These are phyloP conservation scores for Tulasnella sp. DNA, from an alignment of 768 basidiomycete genomes.

Conservation along the genomic window DNA sequence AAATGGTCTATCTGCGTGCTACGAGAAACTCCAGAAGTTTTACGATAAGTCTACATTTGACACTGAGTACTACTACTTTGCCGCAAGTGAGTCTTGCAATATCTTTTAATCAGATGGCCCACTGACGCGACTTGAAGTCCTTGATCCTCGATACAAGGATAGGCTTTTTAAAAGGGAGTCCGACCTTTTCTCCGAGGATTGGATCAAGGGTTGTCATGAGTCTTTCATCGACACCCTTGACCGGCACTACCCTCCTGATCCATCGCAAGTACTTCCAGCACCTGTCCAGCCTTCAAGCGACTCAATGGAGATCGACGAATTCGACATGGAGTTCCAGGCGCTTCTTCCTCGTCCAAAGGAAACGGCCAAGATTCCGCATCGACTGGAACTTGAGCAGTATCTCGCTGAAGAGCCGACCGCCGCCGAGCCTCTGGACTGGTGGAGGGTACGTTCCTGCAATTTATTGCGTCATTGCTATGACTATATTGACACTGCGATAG, in stretches of 20 bases:
- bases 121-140: background rate
- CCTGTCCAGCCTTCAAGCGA: background rate
- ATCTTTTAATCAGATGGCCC: background rate
- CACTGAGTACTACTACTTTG: constrained; percentile 22
- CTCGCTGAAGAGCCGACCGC: too few relatives aligned
- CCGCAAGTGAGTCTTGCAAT: constrained; percentile 7
- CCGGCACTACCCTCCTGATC: background rate
- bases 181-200: background rate
- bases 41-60: constrained; percentile 25
- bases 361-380: too few relatives aligned
- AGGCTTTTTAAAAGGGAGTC: background rate
- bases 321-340: background rate
- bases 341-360: too few relatives aligned
- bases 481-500: too few relatives aligned
- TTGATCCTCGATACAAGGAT: constrained; percentile 23
- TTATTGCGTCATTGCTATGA: too few relatives aligned
- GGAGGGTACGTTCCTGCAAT: too few relatives aligned
- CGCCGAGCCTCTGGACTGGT: too few relatives aligned
- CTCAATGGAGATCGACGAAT: background rate
- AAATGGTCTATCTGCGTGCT: background rate
- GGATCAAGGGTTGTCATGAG: background rate
- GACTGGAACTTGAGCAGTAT: too few relatives aligned
- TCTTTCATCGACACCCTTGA: background rate
- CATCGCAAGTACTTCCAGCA: background rate
- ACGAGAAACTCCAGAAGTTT: constrained; percentile 22